Conservation (phyloP, 1,284 basidiomycete species). For the Meira nashicola region DNA sequence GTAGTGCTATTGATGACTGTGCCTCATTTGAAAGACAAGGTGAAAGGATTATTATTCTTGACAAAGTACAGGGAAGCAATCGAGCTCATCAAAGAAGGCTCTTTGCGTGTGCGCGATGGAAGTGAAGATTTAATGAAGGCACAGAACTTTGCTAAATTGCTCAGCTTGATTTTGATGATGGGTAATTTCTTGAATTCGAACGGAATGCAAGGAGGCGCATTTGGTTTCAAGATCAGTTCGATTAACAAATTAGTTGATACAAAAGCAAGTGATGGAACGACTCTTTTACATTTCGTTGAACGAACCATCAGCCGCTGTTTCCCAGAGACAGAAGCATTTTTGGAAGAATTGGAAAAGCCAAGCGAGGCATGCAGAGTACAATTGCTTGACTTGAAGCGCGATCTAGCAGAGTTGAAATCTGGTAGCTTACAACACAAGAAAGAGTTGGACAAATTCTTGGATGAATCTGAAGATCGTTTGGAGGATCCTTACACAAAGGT, state of each 20-base stretch:
- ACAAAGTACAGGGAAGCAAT: slow-evolving; percentile 47
- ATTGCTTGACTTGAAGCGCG: slow-evolving; percentile 45
- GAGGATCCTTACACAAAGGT: slow-evolving; percentile 49
- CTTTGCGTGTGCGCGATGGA: slow-evolving; percentile 37
- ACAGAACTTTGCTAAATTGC: slow-evolving; percentile 38
- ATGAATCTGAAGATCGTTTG: slow-evolving; percentile 44
- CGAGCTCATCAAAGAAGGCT: slow-evolving; percentile 36
- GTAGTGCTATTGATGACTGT: slow-evolving; percentile 97
- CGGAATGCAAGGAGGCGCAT: slow-evolving; percentile 92
- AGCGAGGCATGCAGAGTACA: slow-evolving; percentile 78
- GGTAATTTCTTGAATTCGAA: slow-evolving; percentile 98
- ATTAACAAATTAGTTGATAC: slow-evolving; percentile 99
- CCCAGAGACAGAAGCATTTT: slow-evolving; percentile 77
- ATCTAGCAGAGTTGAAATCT: slow-evolving; percentile 51
- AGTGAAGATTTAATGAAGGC: slow-evolving; percentile 47
- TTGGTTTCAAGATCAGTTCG: slow-evolving; percentile 92
- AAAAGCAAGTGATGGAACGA: slow-evolving; percentile 78
- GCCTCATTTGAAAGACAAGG: slow-evolving; percentile 79
- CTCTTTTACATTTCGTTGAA: slow-evolving; percentile 90
- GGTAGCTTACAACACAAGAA: slow-evolving; percentile 48
- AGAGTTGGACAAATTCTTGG: slow-evolving; percentile 46
- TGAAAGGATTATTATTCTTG: slow-evolving; percentile 85
- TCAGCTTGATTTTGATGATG: slow-evolving; percentile 70
- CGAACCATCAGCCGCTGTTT: slow-evolving; percentile 82
- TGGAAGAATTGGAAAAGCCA: slow-evolving; percentile 82